A percentile compares a stretch with the other conserved stretches of the same genome.
Evolutionary conservation across 23 red algal species (phyloP).

Genomic region (Agarophyton chilense): DNA sequence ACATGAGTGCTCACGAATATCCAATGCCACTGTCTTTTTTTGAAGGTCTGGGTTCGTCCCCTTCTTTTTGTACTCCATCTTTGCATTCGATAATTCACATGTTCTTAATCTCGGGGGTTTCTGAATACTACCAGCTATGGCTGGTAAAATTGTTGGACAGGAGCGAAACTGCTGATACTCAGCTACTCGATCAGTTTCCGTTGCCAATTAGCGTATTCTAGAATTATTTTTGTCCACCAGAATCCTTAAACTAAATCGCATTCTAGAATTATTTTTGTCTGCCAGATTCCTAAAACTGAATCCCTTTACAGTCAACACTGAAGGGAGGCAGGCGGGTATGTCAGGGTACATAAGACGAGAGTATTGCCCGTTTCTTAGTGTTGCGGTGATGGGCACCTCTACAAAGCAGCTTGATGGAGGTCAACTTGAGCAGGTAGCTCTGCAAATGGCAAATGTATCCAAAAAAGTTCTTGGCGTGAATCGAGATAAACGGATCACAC

Average conservation of each 20-base stretch:
- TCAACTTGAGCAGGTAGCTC: background rate
- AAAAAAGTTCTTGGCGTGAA: background rate
- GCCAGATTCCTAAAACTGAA: background rate
- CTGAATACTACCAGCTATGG: background rate
- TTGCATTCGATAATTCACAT: background rate
- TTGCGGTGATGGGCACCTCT: background rate
- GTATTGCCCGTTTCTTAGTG: background rate
- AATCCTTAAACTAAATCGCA: background rate
- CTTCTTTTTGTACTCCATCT: background rate
- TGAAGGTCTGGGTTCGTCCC: background rate
- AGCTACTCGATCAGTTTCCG: background rate
- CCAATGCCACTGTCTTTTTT: background rate
- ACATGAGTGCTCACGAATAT: background rate
- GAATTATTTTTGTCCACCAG: background rate
- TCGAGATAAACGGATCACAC: background rate
- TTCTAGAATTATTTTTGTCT: background rate
- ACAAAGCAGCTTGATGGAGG: background rate
- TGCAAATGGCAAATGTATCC: background rate
- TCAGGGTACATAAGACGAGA: background rate
- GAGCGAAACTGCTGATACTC: background rate
- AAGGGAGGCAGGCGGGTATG: background rate
- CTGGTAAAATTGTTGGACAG: background rate
- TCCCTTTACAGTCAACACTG: background rate
- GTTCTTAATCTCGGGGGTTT: background rate
- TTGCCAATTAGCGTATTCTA: background rate